Base-by-base conservation (phyloP, 2,329 filamentous ascomycete genomes). In the Penicillium sp. region DNA sequence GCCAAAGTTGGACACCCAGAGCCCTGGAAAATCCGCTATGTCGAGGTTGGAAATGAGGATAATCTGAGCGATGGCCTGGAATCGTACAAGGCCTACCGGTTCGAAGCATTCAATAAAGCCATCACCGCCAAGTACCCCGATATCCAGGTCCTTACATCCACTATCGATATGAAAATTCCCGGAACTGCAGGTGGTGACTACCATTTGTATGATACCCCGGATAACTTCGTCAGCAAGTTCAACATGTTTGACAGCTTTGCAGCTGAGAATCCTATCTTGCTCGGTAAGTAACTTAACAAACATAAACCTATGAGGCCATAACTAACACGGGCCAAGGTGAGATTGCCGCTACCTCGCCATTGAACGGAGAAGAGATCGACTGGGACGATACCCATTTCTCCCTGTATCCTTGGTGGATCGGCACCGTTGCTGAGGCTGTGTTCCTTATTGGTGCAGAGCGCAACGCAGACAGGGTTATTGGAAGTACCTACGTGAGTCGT, bases 1-100 rank as follows among this genome's bases (percentile, higher is more conserved):
- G 84, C 84, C 7, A 72, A 79, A 42, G 76, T 86, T 2, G 86
- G 86, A 4, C 82, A 87, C 62, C 79, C 83, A 0, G 77, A 84
- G 56, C 86, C 86, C 0, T 89, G 84, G 73, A 74, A 69, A 31
- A 76, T 89, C 47, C 75, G 80, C 11, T 86, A 82, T 62, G 82
- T 89, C 53, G 86, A 89, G 70, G 73, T 89, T 42, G 86, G 87
- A 56, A 89, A 89, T 67, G 86, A 89, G 67, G 86, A 89, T 63
- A 83, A 82, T 76, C 79, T 87, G 4, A 79, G 77, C 26, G 78
- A 78, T 4, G 81, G 79, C 0, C 77, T 81, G 5, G 80, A 76
- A 68, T 70, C 77, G 2, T 77, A 80, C 6, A 82, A 79, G 64
- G 76, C 79, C 48, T 78, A 82, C 56, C 81, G 85, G 4, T 86